phyloP scores from a whole-genome alignment of 805 yeast species.

The Metschnikowia proteae region DNA sequence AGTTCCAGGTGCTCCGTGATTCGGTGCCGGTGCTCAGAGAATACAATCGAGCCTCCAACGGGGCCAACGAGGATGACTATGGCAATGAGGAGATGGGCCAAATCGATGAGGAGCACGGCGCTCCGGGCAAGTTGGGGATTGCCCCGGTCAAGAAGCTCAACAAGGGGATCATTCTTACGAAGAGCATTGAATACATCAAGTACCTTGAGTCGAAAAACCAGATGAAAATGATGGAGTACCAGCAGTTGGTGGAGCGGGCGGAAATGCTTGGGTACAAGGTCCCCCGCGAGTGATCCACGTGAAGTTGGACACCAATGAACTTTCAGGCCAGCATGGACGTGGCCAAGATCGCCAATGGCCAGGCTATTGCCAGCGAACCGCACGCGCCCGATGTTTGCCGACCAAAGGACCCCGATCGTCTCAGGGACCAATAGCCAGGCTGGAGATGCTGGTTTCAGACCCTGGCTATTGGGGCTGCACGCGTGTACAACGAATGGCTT shows the following conservation, averaged over 20 bases:
- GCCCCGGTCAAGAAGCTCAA: slow-evolving; percentile 72
- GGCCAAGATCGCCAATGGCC: not conserved
- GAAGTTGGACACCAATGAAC: not conserved
- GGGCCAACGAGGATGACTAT: slow-evolving; percentile 7
- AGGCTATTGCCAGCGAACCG: not conserved
- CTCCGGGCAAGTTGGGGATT: slow-evolving; percentile 40
- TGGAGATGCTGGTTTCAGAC: too few relatives aligned
- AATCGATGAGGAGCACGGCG: slow-evolving; percentile 31
- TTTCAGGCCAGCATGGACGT: too few relatives aligned
- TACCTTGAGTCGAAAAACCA: slow-evolving; percentile 63
- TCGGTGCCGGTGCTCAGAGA: slow-evolving; percentile 38
- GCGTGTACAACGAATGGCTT: too few relatives aligned
- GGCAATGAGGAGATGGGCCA: slow-evolving; percentile 9
- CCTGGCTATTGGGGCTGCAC: too few relatives aligned
- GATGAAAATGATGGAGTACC: slow-evolving; percentile 48
- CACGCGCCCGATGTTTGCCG: too few relatives aligned
- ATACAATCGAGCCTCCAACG: slow-evolving; percentile 14
- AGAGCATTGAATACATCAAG: slow-evolving; percentile 75
- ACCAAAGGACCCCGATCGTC: too few relatives aligned
- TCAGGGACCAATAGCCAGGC: too few relatives aligned
- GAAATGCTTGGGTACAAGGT: slow-evolving; percentile 28
- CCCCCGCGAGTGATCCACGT: not conserved
- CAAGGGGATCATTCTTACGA: slow-evolving; percentile 72
- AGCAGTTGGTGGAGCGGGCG: slow-evolving; percentile 40
- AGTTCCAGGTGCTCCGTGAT: slow-evolving; percentile 36